Conservation (phyloP, 495 filamentous ascomycete species). For the Aspergillus indologenus region DNA sequence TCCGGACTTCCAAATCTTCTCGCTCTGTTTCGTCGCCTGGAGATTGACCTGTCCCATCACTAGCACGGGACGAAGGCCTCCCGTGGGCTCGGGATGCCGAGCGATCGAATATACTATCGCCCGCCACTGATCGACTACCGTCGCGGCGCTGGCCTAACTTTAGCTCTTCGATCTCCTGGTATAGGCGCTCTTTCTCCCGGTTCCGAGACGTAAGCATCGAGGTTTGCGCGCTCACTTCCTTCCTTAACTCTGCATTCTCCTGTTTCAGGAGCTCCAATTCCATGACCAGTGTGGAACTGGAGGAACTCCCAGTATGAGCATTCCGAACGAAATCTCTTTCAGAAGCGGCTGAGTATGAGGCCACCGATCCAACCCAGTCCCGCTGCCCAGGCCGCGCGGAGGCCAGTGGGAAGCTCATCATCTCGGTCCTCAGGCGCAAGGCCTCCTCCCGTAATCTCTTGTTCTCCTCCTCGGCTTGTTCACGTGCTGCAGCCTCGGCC, state of each 20-base stretch:
- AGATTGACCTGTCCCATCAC: conserved; percentile 65
- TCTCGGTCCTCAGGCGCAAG: conserved; percentile 68
- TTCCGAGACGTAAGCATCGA: conserved; percentile 97
- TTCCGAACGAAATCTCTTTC: conserved; percentile 58
- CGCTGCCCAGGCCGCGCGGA: conserved; percentile 43
- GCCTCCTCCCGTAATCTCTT: conserved; percentile 81
- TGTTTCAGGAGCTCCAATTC: conserved; percentile 78
- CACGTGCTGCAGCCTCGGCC: conserved; percentile 82
- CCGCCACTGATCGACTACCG: conserved; percentile 60
- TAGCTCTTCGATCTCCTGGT: conserved; percentile 95
- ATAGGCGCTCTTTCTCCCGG: conserved; percentile 87
- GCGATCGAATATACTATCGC: conserved; percentile 89
- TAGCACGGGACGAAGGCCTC: conserved; percentile 67
- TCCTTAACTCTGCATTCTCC: conserved; percentile 87
- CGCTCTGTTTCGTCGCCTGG: conserved; percentile 74
- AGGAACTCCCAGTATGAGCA: conserved; percentile 50
- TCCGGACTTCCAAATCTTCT: conserved; percentile 79
- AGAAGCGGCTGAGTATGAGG: conserved; percentile 59
- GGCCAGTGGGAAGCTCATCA: conserved; percentile 37
- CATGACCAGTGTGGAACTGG: conserved; percentile 60
- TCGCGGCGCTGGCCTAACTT: conserved; percentile 80
- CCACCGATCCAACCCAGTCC: conserved; percentile 53
- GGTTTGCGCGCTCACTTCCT: conserved; percentile 91
- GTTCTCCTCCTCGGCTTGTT: conserved; percentile 88
- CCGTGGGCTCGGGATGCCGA: conserved; percentile 83